Percentiles rank a stretch among this genome's conserved stretches.
phyloP scores from a whole-genome alignment of 495 filamentous ascomycete species.

The Aspergillus wentii region DNA sequence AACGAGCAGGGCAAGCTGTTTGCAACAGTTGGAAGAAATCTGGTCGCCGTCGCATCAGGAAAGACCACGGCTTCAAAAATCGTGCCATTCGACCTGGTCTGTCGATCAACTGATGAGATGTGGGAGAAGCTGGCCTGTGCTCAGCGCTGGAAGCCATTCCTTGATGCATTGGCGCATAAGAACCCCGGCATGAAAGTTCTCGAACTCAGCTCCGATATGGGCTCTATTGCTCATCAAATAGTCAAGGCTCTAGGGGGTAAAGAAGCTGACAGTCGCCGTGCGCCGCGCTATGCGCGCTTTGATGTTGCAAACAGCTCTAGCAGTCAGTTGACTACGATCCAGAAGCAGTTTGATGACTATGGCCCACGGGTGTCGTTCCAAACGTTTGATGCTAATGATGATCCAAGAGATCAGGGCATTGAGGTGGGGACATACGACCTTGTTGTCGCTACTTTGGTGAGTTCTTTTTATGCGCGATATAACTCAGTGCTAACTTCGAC shows the following conservation, averaged over 20 bases:
- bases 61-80: conserved; percentile 15
- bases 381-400: conserved; percentile 38
- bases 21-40: conserved; percentile 17
- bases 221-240: conserved; percentile 37
- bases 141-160: too few relatives aligned
- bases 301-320: conserved; percentile 46
- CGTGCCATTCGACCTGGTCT: conserved; percentile 10
- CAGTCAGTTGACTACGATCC: conserved; percentile 14
- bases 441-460: conserved; percentile 33
- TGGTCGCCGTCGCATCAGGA: conserved; percentile 21
- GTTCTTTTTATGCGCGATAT: background rate
- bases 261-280: conserved; percentile 4
- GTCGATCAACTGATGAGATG: too few relatives aligned
- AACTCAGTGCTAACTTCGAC: too few relatives aligned
- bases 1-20: conserved; percentile 14
- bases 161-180: conserved; percentile 28
- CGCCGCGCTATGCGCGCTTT: conserved; percentile 7
- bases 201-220: conserved; percentile 53
- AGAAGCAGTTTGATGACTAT: conserved; percentile 2
- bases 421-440: conserved; percentile 41
- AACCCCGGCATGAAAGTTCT: conserved; percentile 40
- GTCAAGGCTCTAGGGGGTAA: conserved; percentile 25
- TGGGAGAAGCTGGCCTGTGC: too few relatives aligned
- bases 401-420: conserved; percentile 42
- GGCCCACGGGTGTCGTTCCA: conserved; percentile 8